phyloP scores from a whole-genome alignment of 2,329 filamentous ascomycete species.

The Orbilia blumenaviensis region DNA sequence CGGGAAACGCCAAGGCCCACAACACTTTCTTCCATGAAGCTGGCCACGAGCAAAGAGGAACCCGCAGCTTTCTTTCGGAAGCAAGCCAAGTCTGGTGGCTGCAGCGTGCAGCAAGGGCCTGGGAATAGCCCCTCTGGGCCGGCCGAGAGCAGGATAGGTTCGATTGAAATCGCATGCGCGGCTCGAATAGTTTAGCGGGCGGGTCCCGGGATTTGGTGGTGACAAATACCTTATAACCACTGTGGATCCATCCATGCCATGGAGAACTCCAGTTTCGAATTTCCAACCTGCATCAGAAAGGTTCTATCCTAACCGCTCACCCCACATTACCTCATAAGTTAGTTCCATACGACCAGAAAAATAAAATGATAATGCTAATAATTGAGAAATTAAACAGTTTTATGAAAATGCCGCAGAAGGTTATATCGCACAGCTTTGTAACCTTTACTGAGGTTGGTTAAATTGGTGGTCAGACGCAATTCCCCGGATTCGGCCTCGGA shows the following conservation, averaged over 20 bases:
- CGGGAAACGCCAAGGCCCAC: conserved; percentile 32
- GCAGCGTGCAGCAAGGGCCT: conserved; percentile 26
- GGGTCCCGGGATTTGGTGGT: conserved; percentile 47
- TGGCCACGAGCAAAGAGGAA: background rate
- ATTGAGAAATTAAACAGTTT: background rate
- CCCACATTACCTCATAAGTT: background rate
- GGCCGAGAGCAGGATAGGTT: conserved; percentile 1
- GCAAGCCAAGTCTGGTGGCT: conserved; percentile 39
- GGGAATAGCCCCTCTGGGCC: background rate
- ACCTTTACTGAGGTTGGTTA: conserved; percentile 7
- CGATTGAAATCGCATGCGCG: conserved; percentile 41
- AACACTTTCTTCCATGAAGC: conserved; percentile 31
- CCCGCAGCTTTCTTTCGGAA: conserved; percentile 20
- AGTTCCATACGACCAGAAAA: background rate
- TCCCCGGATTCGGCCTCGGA: background rate
- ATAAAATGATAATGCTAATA: background rate
- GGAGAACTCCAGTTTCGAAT: conserved; percentile 27
- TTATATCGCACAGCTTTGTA: conserved; percentile 17
- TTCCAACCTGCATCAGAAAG: conserved; percentile 9
- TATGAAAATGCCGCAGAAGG: conserved; percentile 19
- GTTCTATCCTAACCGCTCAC: conserved; percentile 13
- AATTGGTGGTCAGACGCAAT: conserved; percentile 34
- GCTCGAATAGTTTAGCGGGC: conserved; percentile 29
- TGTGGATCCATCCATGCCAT: too few species aligned
- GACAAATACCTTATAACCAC: conserved; percentile 50